Base-by-base conservation (phyloP, 768 basidiomycete species). In the Suillus spraguei region DNA sequence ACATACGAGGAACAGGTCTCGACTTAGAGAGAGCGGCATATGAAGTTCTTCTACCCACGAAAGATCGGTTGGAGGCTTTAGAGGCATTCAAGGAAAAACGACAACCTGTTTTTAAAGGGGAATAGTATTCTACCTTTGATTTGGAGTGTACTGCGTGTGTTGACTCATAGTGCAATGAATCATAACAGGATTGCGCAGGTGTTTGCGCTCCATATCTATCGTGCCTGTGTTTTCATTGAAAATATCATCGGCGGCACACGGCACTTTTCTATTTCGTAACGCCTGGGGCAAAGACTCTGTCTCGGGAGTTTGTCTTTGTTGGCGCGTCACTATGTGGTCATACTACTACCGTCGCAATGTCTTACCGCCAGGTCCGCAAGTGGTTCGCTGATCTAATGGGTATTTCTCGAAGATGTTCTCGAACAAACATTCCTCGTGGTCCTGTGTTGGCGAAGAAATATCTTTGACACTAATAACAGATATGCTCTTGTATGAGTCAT, bases 1-100 rank as follows among this genome's bases (percentile, higher is more conserved):
- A 5, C 3, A 47, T 55, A 38, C 42, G 16, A 4, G 39, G 24
- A 32, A 32, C 65, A 87, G 94, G 93, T n/a, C 82, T 98, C n/a
- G 93, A 96, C 73, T 92, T 96, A 65, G 95, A 97, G 74, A 83
- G 91, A 41, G 87, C 88, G 6, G 86, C 91, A 14, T 98, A 98
- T 65, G 91, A 97, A 67, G 83, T 85, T 3, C 81, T 98, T 22
- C 79, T 97, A 24, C 80, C 82, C 39, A 89, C 83, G 8, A 82
- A 86, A 66, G 95, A 98, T 73, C 85, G 95, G 22, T 67, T 82
- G 7, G 95, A 98, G 76, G 95, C 95, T 4, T 79, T 97, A 44
- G 77, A 85, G 60, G 95, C 95, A 16, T 97, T 97, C 79, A 87
- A 83, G 69, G 91, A 92, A 76, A 96, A 95, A 74, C 81, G 95